phyloP scores from a whole-genome alignment of 169 alveolate species.

The Plasmodium vinckei region DNA sequence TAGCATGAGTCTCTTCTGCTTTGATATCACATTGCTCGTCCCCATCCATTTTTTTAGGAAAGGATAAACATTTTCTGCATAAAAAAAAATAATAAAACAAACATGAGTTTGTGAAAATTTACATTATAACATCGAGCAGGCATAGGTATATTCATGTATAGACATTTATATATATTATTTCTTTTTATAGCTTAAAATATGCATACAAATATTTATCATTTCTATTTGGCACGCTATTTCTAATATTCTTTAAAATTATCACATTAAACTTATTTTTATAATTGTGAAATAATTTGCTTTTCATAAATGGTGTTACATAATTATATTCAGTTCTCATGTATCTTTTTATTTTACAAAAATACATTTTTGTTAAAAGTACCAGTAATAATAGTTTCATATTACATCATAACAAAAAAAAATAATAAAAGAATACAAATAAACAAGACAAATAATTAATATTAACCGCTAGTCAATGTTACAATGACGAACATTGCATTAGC shows the following conservation, averaged over 20 bases:
- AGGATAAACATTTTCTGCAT: conserved; percentile 36
- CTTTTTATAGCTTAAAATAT: conserved; percentile 39
- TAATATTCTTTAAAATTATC: conserved; percentile 44
- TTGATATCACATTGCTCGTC: conserved; percentile 34
- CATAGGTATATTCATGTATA: not conserved
- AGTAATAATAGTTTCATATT: conserved; percentile 49
- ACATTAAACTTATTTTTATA: conserved; percentile 39
- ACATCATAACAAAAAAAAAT: not conserved
- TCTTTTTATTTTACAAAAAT: conserved; percentile 50
- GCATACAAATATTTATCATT: conserved; percentile 53
- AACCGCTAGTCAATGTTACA: too few relatives aligned
- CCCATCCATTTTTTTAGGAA: conserved; percentile 26
- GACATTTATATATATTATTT: conserved; percentile 4
- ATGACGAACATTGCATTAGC: too few relatives aligned
- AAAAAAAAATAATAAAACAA: not conserved
- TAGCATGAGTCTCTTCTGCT: conserved; percentile 6
- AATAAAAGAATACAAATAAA: too few relatives aligned
- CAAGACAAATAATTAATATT: too few relatives aligned
- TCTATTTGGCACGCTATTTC: conserved; percentile 49
- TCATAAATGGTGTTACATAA: conserved; percentile 57
- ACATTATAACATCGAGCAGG: not conserved
- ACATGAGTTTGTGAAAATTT: not conserved
- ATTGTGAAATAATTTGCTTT: conserved; percentile 18
- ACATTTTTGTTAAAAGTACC: conserved; percentile 42
- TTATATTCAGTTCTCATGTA: conserved; percentile 61